Evolutionary conservation across 257 asterid species (phyloP).

Genomic region (Gentiana macrophylla): DNA sequence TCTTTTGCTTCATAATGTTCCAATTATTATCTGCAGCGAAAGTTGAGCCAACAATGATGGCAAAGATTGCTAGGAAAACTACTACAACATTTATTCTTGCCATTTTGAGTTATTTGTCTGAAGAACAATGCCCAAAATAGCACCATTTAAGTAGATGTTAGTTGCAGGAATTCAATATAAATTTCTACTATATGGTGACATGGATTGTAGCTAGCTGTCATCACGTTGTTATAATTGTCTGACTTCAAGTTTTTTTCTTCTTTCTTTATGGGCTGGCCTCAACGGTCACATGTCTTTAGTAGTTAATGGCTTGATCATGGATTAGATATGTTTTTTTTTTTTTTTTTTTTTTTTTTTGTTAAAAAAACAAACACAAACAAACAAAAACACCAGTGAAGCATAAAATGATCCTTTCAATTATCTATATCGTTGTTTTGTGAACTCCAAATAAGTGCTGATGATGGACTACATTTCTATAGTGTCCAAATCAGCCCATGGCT

Average conservation of each 20-base stretch:
- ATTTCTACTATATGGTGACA: constrained; percentile 14
- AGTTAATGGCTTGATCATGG: constrained; percentile 8
- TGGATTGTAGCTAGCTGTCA: constrained; percentile 24
- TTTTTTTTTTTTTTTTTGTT: too few species aligned
- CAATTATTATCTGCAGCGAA: constrained; percentile 31
- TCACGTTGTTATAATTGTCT: constrained; percentile 2
- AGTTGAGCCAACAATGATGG: constrained; percentile 22
- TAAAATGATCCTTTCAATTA: too few species aligned
- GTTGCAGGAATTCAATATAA: background rate
- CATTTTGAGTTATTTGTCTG: constrained; percentile 13
- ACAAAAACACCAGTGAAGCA: too few species aligned
- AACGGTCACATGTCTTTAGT: too few species aligned
- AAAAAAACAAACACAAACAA: too few species aligned
- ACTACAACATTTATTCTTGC: constrained; percentile 14
- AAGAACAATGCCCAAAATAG: background rate
- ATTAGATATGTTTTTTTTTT: background rate
- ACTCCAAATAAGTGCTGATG: too few species aligned
- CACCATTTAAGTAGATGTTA: constrained; percentile 9
- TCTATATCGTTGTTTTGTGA: too few species aligned
- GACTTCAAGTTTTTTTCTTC: background rate
- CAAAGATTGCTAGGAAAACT: constrained; percentile 16
- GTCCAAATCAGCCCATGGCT: too few species aligned
- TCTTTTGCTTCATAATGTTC: constrained; percentile 48
- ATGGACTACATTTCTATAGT: too few species aligned
- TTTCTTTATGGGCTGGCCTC: too few species aligned